phyloP scores from a whole-genome alignment of 2,329 filamentous ascomycete genomes.

The Fusarium odoratissimum region DNA sequence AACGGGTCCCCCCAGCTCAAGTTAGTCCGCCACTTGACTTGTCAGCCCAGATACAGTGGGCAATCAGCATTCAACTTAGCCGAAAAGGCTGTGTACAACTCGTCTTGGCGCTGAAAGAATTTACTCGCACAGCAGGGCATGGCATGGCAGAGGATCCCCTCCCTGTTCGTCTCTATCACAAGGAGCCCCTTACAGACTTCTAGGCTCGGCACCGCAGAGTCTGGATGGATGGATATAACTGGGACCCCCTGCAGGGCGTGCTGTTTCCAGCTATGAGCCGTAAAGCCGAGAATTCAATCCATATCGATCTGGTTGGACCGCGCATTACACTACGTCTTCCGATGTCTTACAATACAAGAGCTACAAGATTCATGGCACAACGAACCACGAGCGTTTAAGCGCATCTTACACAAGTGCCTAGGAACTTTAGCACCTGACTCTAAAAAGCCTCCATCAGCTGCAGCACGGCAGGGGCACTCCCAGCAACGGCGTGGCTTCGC shows the following conservation, averaged over 20 bases:
- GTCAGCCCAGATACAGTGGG: slow-evolving; percentile 4
- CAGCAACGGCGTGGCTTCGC: slow-evolving; percentile 27
- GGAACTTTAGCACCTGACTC: not conserved
- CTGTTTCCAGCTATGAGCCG: slow-evolving; percentile 21
- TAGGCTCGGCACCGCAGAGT: slow-evolving; percentile 1
- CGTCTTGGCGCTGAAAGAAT: slow-evolving; percentile 15
- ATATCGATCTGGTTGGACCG: slow-evolving; percentile 19
- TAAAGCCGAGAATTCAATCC: slow-evolving; percentile 24
- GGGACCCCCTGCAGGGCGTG: slow-evolving; percentile 6
- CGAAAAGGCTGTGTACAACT: not conserved
- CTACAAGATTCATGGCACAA: slow-evolving; percentile 9
- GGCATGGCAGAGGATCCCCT: not conserved
- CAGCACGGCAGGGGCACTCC: slow-evolving; percentile 30
- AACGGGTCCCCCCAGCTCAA: slow-evolving; percentile 1
- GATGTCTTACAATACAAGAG: slow-evolving; percentile 13
- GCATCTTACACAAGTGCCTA: not conserved
- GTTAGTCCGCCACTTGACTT: slow-evolving; percentile 8
- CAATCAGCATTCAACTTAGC: slow-evolving; percentile 8
- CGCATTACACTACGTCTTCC: not conserved
- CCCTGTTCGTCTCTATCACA: slow-evolving; percentile 8
- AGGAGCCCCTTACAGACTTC: slow-evolving; percentile 18
- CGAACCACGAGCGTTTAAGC: slow-evolving; percentile 30
- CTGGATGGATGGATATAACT: slow-evolving; percentile 7
- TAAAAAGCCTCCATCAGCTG: not conserved
- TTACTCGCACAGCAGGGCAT: not conserved